Base-by-base conservation (phyloP, 1,284 basidiomycete genomes). In the Dichomitus squalens region DNA sequence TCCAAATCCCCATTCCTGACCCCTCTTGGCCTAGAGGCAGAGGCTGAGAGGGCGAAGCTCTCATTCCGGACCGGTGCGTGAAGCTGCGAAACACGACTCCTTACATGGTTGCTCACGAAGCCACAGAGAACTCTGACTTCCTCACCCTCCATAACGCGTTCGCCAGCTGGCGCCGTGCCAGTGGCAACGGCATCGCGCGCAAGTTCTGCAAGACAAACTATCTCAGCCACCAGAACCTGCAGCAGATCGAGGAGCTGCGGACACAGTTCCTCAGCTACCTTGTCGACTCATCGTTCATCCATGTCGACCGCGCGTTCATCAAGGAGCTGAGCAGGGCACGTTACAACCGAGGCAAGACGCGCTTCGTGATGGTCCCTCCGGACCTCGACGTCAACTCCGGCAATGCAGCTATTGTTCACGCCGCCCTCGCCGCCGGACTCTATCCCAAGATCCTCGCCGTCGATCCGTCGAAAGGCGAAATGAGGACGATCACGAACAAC, bases 231-330 rank as follows among this genome's bases (percentile, higher is more conserved):
- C 91, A 96, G 86, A 98, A 95, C 67, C 75, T 99, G 55, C 88
- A 95, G 72, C 95, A 98, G 72, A 97, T 99, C 48, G 97, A 99
- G 71, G 97, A 99, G 70, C 81, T 99, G 29, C 87, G 96, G 6
- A 95, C 97, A 68, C 96, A 98, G 72, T 91, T 97, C 65, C 79
- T 98, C 39, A 90, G 88, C 16, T 91, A 92, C 69, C 77, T 98
- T 34, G 83, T 97, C 18, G 96, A 98, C 71, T 91, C 95, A 2
- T 84, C 85, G 0, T 95, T 98, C 70, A 88, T 98, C 51, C 78
- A 79, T 41, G 89, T 88, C 9, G 87, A 91, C 49, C 75, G 78
- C 23, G 76, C 77, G 2, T 84, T 93, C 66, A 76, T 90, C 31
- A 82, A 81, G 40, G 92, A 93, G 50, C 79, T 98, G 25, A 88